These are phyloP conservation scores for Vachellia pachyceras DNA, from an alignment of 306 rosid genomes.

Conservation along the genomic window DNA sequence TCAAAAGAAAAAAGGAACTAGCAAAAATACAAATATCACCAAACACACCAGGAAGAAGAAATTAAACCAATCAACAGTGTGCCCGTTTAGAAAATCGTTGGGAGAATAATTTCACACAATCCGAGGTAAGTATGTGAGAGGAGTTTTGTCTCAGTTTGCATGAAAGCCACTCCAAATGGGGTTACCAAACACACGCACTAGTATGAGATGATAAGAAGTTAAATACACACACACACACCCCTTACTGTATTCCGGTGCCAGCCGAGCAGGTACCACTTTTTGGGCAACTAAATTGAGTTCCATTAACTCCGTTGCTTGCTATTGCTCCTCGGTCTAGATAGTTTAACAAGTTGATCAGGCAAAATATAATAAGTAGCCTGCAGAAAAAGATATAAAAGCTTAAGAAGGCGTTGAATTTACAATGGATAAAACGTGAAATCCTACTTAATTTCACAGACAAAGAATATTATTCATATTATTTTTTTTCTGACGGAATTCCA, in stretches of 20 bases:
- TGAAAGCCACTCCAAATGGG: too few relatives aligned
- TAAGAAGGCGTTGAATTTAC: background rate
- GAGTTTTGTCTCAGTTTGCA: too few relatives aligned
- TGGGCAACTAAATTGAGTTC: constrained; percentile 67
- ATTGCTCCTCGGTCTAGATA: constrained; percentile 92
- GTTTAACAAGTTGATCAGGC: constrained; percentile 79
- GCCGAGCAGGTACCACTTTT: constrained; percentile 62
- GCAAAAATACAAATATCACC: background rate
- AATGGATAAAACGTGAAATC: background rate
- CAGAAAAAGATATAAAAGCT: constrained; percentile 34
- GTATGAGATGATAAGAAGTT: background rate
- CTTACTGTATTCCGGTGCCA: constrained; percentile 92
- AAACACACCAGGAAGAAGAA: background rate
- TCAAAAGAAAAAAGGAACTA: background rate
- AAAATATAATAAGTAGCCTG: constrained; percentile 81
- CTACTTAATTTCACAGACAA: constrained; percentile 5
- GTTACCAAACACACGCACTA: too few relatives aligned
- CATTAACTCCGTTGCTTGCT: constrained; percentile 97
- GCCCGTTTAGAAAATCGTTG: too few relatives aligned
- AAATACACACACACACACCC: too few relatives aligned
- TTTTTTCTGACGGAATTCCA: background rate
- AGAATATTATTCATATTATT: background rate
- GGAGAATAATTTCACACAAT: too few relatives aligned
- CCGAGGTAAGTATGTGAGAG: too few relatives aligned
- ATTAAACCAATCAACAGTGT: constrained; percentile 16